A percentile compares a stretch with the other conserved stretches of the same genome.
Evolutionary conservation across 2,329 filamentous ascomycete species (phyloP).

Genomic region (Cadophora sp.): DNA sequence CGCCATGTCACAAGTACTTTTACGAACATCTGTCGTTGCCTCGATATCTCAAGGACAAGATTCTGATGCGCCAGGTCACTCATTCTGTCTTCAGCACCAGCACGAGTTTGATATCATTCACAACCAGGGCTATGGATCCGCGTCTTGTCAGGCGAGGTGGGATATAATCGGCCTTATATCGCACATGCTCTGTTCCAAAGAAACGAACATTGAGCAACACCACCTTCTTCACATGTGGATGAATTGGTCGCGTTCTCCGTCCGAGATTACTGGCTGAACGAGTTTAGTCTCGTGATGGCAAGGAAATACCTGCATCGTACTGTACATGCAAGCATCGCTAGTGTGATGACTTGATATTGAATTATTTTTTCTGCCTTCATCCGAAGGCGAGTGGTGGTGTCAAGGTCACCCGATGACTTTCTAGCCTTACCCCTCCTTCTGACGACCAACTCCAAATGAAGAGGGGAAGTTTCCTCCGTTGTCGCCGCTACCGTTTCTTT

Average conservation of each 20-base stretch:
- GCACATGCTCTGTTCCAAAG: neutral
- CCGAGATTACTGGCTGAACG: neutral
- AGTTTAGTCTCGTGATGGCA: neutral
- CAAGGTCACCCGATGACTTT: neutral
- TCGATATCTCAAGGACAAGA: neutral
- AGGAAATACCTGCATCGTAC: neutral
- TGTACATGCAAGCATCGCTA: neutral
- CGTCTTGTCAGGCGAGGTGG: neutral
- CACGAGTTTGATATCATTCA: neutral
- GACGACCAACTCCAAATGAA: neutral
- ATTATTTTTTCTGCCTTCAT: neutral
- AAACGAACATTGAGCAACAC: neutral
- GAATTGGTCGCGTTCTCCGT: neutral
- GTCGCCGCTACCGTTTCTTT: neutral
- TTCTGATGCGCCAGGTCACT: neutral
- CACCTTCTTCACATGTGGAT: slow-evolving; percentile 4
- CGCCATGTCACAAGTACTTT: neutral
- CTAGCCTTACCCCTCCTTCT: neutral
- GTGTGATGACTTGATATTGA: neutral
- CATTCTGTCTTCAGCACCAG: neutral
- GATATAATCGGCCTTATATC: neutral
- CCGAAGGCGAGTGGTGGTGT: neutral
- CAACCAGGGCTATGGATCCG: neutral
- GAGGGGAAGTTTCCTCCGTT: neutral
- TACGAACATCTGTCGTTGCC: neutral